A percentile compares a stretch with the other conserved stretches of the same genome.
Conservation (phyloP, 2,329 filamentous ascomycete genomes). For the Monosporascus sp. region DNA sequence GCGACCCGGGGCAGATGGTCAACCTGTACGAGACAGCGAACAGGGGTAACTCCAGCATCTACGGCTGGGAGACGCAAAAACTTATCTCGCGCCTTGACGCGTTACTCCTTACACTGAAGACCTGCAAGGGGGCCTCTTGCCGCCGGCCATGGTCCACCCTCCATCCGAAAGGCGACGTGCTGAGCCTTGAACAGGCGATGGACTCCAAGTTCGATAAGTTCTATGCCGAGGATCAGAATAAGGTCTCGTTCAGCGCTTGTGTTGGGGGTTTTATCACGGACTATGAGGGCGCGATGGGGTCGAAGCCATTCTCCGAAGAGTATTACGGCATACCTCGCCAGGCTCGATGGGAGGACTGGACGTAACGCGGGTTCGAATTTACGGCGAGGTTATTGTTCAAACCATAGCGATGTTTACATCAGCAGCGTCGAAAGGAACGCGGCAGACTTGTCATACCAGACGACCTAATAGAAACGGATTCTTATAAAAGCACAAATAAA, state of each 20-base stretch:
- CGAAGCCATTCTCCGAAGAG: too few relatives aligned
- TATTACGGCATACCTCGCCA: too few relatives aligned
- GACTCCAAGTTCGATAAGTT: slow-evolving; percentile 11
- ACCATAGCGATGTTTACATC: too few relatives aligned
- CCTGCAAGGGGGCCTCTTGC: slow-evolving; percentile 11
- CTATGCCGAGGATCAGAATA: slow-evolving; percentile 9
- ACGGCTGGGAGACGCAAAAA: background rate
- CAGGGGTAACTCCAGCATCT: too few relatives aligned
- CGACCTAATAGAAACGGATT: too few relatives aligned
- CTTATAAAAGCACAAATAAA: too few relatives aligned
- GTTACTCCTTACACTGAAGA: slow-evolving; percentile 15
- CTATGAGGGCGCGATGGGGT: too few relatives aligned
- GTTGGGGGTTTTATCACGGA: background rate
- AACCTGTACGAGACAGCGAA: slow-evolving; percentile 1
- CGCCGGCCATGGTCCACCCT: slow-evolving; percentile 12
- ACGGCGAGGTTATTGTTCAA: too few relatives aligned
- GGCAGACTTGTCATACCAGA: too few relatives aligned
- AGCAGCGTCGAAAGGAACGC: too few relatives aligned
- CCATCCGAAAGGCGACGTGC: slow-evolving; percentile 3
- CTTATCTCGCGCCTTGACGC: slow-evolving; percentile 13
- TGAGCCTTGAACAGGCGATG: slow-evolving; percentile 13
- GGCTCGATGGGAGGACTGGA: too few relatives aligned
- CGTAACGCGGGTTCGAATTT: too few relatives aligned
- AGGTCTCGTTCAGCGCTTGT: slow-evolving; percentile 14
- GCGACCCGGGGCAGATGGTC: slow-evolving; percentile 8